Percentiles rank a stretch among this genome's conserved stretches.
These are phyloP conservation scores for Cryptococcus depauperatus DNA, from an alignment of 1,284 basidiomycete genomes.

Conservation along the genomic window DNA sequence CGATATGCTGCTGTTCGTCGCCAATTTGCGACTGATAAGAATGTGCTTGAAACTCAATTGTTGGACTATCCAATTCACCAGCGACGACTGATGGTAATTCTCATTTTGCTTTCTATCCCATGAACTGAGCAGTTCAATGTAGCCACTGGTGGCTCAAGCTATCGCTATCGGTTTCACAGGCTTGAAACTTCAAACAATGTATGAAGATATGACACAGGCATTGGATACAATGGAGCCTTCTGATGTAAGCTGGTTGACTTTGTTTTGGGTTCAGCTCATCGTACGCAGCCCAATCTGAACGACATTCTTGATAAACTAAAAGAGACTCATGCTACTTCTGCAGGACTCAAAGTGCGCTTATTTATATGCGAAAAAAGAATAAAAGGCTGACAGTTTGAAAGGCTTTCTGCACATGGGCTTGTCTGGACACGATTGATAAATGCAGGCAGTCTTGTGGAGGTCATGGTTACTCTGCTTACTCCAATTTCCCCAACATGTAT, in stretches of 20 bases:
- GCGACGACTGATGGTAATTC: constrained; percentile 48
- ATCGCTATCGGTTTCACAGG: constrained; percentile 53
- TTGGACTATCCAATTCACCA: constrained; percentile 56
- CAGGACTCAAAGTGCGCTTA: constrained; percentile 45
- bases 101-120: background rate
- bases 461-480: constrained; percentile 54
- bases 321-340: constrained; percentile 53
- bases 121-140: constrained; percentile 1
- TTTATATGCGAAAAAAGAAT: background rate
- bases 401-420: constrained; percentile 55
- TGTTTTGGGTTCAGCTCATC: background rate
- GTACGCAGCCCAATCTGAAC: constrained; percentile 35
- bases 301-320: constrained; percentile 50
- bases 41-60: constrained; percentile 50
- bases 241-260: constrained; percentile 30
- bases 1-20: constrained; percentile 52
- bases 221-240: constrained; percentile 51
- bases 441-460: constrained; percentile 53
- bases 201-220: constrained; percentile 47
- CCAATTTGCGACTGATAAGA: constrained; percentile 49
- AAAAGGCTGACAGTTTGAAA: constrained; percentile 17
- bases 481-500: constrained; percentile 52
- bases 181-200: constrained; percentile 45
- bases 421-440: constrained; percentile 52
- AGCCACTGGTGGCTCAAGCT: constrained; percentile 52